A percentile compares a stretch with the other conserved stretches of the same genome.
Evolutionary conservation across 345 rosid species (phyloP).

Genomic region (Euphorbia peplus): DNA sequence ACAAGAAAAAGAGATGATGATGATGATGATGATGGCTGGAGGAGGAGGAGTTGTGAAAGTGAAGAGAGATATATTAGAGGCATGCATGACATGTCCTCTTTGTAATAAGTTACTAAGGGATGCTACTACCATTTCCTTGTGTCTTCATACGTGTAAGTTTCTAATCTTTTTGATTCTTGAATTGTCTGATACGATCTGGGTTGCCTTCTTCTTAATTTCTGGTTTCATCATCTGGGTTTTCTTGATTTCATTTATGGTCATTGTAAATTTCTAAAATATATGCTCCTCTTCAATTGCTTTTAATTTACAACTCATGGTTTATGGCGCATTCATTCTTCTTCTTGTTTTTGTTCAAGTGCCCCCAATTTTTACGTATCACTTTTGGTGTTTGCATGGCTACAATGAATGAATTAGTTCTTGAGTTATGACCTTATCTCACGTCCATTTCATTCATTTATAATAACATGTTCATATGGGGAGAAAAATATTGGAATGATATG

Average conservation of each 20-base stretch:
- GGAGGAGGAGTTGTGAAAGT: constrained; percentile 47
- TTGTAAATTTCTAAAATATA: not conserved
- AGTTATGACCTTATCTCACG: not conserved
- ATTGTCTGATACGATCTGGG: constrained; percentile 20
- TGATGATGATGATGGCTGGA: constrained; percentile 31
- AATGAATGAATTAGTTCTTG: too few species aligned
- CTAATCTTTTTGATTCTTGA: constrained; percentile 7
- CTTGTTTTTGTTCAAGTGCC: too few species aligned
- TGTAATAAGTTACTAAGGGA: constrained; percentile 57
- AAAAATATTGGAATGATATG: not conserved
- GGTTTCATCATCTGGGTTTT: constrained; percentile 20
- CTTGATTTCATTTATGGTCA: constrained; percentile 2
- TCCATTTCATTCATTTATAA: not conserved
- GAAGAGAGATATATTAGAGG: constrained; percentile 44
- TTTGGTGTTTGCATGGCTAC: constrained; percentile 13
- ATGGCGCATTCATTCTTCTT: not conserved
- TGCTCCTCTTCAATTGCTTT: not conserved
- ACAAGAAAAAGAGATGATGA: too few species aligned
- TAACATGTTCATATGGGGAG: not conserved
- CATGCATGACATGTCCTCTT: constrained; percentile 82
- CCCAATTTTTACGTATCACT: constrained; percentile 2
- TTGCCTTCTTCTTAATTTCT: constrained; percentile 6
- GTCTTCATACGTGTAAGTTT: constrained; percentile 75
- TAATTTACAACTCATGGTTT: not conserved
- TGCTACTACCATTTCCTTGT: constrained; percentile 70